Conservation (phyloP, 257 asterid genomes). For the Sherardia arvensis region DNA sequence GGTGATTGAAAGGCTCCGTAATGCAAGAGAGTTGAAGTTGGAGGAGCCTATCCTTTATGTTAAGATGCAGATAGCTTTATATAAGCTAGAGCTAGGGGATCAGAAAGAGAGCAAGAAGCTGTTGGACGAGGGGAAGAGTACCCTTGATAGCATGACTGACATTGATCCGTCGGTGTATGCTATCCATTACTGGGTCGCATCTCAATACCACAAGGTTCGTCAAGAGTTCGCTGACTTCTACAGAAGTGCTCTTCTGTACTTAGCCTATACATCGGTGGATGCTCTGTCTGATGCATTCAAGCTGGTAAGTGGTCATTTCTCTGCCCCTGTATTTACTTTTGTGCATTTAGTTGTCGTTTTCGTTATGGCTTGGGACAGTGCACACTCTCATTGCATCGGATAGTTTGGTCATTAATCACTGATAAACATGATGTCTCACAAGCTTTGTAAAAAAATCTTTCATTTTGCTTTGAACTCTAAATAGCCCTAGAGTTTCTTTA, state of each 20-base stretch:
- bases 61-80: constrained; percentile 76
- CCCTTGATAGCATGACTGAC: constrained; percentile 94
- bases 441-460: not conserved
- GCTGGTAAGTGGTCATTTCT: constrained; percentile 45
- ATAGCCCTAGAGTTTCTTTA: not conserved
- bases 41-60: constrained; percentile 86
- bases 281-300: constrained; percentile 79
- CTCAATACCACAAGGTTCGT: constrained; percentile 68
- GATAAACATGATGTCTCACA: too few relatives aligned
- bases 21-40: constrained; percentile 65
- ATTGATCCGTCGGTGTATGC: constrained; percentile 97
- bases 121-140: constrained; percentile 80
- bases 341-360: not conserved
- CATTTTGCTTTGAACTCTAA: not conserved
- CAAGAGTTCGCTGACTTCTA: constrained; percentile 96
- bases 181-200: constrained; percentile 85
- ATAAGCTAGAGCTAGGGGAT: constrained; percentile 84
- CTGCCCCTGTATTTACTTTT: not conserved
- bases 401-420: too few relatives aligned
- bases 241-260: constrained; percentile 83
- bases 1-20: constrained; percentile 78
- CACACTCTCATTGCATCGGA: too few relatives aligned
- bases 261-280: constrained; percentile 91
- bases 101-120: constrained; percentile 80
- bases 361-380: not conserved